Base-by-base conservation (phyloP, 805 yeast genomes). In the Groenewaldozyma salmanticensis region DNA sequence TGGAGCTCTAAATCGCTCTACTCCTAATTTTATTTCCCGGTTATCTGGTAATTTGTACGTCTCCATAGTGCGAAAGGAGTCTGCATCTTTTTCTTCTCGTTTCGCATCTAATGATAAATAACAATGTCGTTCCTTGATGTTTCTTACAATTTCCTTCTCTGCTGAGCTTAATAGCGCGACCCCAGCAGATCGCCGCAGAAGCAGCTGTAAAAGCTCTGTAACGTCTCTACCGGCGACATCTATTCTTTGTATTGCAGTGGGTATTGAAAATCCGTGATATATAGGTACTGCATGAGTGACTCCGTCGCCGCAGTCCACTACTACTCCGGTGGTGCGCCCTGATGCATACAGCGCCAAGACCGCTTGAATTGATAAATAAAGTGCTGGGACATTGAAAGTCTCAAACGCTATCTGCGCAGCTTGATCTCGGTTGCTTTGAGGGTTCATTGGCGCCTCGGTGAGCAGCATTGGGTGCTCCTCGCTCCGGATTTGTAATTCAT, bases 271-370 rank as follows among this genome's bases (percentile, higher is more conserved):
- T 4, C 97, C 97, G 45, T 86, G 87, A 60, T 76, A 90, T 0
- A 90, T 85, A 0, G 96, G 96, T 2, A 86, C 94, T 5, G 82
- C 70, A 53, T 83, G 88, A 31, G 83, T 74, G 20, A 86, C 94
- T 3, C 96, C 96, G 59, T 88, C 96, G 4, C 96, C 96, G n/a
- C 81, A 74, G 55, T 88, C 96, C 9, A 90, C 55, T 2, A 85
- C 94, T 31, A 85, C 73, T 1, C 96, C 97, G 0, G 95, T 87
- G 5, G 96, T 88, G 49, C 85, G 66, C 0, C 96, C 97, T 4
- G 84, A 72, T 0, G 96, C 87, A 61, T 90, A 88, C 31, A 88
- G 64, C 3, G 95, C 72, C 31, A 88, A 64, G 7, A 87, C 87
- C 0, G 95, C 90, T 49, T 81, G 90, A 37, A 81, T 66, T 2